Conservation (phyloP, 805 yeast genomes). For the Wickerhamomyces bovis region DNA sequence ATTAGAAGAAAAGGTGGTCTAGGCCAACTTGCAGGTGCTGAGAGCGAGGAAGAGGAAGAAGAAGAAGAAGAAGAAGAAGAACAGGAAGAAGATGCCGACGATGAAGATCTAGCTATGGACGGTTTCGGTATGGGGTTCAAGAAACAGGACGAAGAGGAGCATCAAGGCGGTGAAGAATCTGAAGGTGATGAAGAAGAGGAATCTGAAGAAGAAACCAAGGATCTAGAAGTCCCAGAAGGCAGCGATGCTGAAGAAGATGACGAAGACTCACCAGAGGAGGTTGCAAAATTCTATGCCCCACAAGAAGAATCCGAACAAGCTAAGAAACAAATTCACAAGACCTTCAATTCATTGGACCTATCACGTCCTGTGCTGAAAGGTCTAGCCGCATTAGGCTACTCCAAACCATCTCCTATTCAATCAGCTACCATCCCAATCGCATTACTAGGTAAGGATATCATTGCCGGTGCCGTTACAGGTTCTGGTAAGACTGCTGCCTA, state of each 20-base stretch:
- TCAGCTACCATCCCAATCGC: conserved; percentile 92
- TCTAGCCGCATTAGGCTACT: conserved; percentile 70
- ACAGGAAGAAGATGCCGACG: conserved; percentile 31
- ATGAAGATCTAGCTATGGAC: conserved; percentile 40
- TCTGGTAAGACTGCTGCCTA: conserved; percentile 99
- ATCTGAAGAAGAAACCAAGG: conserved; percentile 28
- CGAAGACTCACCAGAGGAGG: conserved; percentile 74
- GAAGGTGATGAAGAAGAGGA: conserved; percentile 31
- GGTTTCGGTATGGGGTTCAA: conserved; percentile 35
- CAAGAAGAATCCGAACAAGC: conserved; percentile 48
- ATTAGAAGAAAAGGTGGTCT: conserved; percentile 83
- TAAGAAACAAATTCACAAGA: conserved; percentile 45
- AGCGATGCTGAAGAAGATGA: conserved; percentile 34
- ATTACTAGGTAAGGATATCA: conserved; percentile 87
- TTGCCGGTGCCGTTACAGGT: conserved; percentile 99
- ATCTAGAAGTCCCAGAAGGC: conserved; percentile 19
- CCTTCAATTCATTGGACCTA: conserved; percentile 71
- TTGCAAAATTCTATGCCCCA: conserved; percentile 69
- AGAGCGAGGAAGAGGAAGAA: conserved; percentile 30
- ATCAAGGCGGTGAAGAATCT: conserved; percentile 20
- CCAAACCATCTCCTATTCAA: conserved; percentile 92
- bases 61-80: conserved; percentile 39
- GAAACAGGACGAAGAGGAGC: conserved; percentile 27
- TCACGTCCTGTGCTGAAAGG: conserved; percentile 91
- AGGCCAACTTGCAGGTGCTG: conserved; percentile 44